Conservation (phyloP, 345 rosid genomes). For the Hibiscus trionum region DNA sequence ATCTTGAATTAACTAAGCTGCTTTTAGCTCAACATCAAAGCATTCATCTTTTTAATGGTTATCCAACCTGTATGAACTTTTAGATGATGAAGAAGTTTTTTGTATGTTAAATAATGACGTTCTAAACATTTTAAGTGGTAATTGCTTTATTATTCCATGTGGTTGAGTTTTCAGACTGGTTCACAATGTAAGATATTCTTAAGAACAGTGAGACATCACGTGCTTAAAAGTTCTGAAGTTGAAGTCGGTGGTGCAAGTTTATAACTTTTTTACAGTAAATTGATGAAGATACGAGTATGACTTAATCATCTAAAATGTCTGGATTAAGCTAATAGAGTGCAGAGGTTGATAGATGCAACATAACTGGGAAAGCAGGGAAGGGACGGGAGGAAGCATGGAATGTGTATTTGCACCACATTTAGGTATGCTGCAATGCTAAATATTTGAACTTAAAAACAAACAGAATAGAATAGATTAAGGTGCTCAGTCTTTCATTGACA, state of each 20-base stretch:
- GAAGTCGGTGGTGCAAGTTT: background rate
- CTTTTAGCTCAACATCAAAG: background rate
- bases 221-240: background rate
- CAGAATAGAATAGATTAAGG: background rate
- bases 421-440: background rate
- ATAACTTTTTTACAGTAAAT: background rate
- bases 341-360: background rate
- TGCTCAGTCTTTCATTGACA: background rate
- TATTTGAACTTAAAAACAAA: background rate
- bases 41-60: background rate
- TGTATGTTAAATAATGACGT: background rate
- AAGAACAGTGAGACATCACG: background rate
- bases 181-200: background rate
- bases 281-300: background rate
- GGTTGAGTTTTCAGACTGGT: background rate
- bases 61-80: background rate
- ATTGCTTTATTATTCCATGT: background rate
- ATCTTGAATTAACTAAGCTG: background rate
- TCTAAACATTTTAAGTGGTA: background rate
- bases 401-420: background rate
- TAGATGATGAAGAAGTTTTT: background rate
- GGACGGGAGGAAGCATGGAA: background rate
- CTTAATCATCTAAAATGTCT: background rate
- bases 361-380: background rate
- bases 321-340: background rate